Percentiles rank a stretch among this genome's conserved stretches.
phyloP scores from a whole-genome alignment of 371 early-diverging fungal species.

The Mucor lusitanicus region DNA sequence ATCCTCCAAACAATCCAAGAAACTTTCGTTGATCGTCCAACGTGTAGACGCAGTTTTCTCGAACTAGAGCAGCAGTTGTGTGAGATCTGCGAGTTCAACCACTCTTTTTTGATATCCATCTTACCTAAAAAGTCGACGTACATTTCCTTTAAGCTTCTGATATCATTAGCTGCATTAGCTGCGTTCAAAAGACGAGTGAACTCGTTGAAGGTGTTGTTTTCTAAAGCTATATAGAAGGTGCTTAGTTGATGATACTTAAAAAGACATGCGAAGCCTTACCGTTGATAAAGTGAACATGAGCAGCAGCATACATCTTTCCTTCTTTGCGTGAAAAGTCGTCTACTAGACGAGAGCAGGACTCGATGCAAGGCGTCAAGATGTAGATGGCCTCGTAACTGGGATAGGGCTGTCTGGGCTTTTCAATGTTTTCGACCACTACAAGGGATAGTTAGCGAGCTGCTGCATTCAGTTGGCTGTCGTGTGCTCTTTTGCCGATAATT shows the following conservation, averaged over 20 bases:
- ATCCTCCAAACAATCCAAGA: slow-evolving; percentile 57
- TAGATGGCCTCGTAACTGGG: slow-evolving; percentile 91
- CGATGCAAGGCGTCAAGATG: slow-evolving; percentile 81
- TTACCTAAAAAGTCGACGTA: slow-evolving; percentile 75
- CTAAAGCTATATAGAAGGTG: slow-evolving; percentile 13
- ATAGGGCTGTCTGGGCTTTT: slow-evolving; percentile 80
- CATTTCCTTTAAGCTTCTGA: slow-evolving; percentile 70
- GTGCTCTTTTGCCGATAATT: slow-evolving; percentile 5
- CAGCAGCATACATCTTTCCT: slow-evolving; percentile 74
- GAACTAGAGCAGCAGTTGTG: slow-evolving; percentile 44
- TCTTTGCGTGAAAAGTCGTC: slow-evolving; percentile 70
- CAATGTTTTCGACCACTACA: slow-evolving; percentile 69
- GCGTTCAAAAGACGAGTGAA: slow-evolving; percentile 47
- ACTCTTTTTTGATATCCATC: slow-evolving; percentile 17
- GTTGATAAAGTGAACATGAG: slow-evolving; percentile 80
- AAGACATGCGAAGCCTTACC: slow-evolving; percentile 40
- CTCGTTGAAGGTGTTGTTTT: slow-evolving; percentile 45
- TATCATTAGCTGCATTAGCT: slow-evolving; percentile 53
- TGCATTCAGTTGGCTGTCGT: not conserved
- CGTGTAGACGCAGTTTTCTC: slow-evolving; percentile 81
- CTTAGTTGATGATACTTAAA: not conserved
- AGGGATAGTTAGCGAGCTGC: not conserved
- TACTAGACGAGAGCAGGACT: slow-evolving; percentile 75
- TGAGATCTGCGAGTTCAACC: not conserved
- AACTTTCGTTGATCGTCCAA: slow-evolving; percentile 73